These are phyloP conservation scores for Calcarisporium arbuscula DNA, from an alignment of 2,329 filamentous ascomycete species.

Conservation along the genomic window DNA sequence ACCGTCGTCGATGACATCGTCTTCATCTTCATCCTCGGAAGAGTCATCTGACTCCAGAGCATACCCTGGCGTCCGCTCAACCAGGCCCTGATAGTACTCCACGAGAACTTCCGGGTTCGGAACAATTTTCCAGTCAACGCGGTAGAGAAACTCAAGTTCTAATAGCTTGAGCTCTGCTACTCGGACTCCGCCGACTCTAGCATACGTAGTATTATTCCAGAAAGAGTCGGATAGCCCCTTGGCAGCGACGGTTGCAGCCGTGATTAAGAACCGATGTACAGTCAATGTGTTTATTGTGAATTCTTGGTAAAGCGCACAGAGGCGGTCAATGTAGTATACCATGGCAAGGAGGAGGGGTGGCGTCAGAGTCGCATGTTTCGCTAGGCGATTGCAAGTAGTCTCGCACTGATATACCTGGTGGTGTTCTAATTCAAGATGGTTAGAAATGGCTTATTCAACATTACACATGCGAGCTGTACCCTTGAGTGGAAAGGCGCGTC, in stretches of 20 bases:
- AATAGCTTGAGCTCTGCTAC: slow-evolving; percentile 83
- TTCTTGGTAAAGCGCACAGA: slow-evolving; percentile 85
- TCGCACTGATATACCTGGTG: slow-evolving; percentile 87
- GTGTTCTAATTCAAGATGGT: slow-evolving; percentile 25
- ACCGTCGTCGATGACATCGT: slow-evolving; percentile 27
- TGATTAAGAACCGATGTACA: slow-evolving; percentile 94
- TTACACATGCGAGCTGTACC: too few species aligned
- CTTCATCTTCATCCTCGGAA: slow-evolving; percentile 23
- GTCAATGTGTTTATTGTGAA: slow-evolving; percentile 97
- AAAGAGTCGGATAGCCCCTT: slow-evolving; percentile 96
- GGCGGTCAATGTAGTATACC: slow-evolving; percentile 96
- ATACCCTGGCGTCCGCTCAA: slow-evolving; percentile 59
- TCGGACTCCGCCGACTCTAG: slow-evolving; percentile 86
- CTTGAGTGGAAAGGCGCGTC: slow-evolving; percentile 93
- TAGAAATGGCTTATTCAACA: slow-evolving; percentile 3
- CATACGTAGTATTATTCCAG: slow-evolving; percentile 97
- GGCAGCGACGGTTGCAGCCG: slow-evolving; percentile 87
- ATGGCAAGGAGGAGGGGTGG: slow-evolving; percentile 94
- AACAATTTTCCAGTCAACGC: slow-evolving; percentile 94
- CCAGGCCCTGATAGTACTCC: slow-evolving; percentile 85
- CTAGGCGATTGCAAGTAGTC: slow-evolving; percentile 91
- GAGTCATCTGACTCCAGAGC: slow-evolving; percentile 36
- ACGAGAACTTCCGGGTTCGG: slow-evolving; percentile 89
- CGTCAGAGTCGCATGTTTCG: slow-evolving; percentile 87
- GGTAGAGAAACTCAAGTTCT: slow-evolving; percentile 87